Percentiles rank a stretch among this genome's conserved stretches.
Evolutionary conservation across 208 protist genomes (phyloP).

Genomic region (Polymyxa betae): DNA sequence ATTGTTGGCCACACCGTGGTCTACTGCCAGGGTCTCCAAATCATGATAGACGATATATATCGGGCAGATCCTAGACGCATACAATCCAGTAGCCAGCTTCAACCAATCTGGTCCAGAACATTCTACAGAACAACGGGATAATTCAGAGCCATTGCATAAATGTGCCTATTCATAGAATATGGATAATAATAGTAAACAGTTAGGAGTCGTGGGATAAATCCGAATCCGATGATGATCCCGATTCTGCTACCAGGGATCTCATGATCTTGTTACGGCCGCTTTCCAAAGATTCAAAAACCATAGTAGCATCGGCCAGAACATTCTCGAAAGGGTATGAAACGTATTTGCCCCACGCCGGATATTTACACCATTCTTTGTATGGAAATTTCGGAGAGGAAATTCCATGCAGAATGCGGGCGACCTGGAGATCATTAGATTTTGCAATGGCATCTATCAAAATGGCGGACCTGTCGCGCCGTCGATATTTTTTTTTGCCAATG

Average conservation of each 20-base stretch:
- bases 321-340: constrained; percentile 32
- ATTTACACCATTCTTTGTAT: constrained; percentile 36
- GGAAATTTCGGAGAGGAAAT: background rate
- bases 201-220: too few species aligned
- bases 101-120: too few species aligned
- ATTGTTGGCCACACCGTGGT: background rate
- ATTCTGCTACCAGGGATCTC: background rate
- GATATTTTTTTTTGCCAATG: background rate
- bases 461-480: background rate
- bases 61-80: too few species aligned
- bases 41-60: background rate
- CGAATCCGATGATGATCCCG: background rate
- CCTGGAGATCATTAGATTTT: background rate
- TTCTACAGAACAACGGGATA: too few species aligned
- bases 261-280: background rate
- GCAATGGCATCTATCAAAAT: background rate
- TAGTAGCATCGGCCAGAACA: background rate
- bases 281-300: background rate
- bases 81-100: too few species aligned
- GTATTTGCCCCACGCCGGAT: constrained; percentile 17
- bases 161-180: too few species aligned
- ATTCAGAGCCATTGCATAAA: too few species aligned
- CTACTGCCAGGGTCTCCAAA: background rate
- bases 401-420: constrained; percentile 14
- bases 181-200: too few species aligned